Evolutionary conservation across 345 rosid genomes (phyloP).

Genomic region (Arabidopsis suecica): DNA sequence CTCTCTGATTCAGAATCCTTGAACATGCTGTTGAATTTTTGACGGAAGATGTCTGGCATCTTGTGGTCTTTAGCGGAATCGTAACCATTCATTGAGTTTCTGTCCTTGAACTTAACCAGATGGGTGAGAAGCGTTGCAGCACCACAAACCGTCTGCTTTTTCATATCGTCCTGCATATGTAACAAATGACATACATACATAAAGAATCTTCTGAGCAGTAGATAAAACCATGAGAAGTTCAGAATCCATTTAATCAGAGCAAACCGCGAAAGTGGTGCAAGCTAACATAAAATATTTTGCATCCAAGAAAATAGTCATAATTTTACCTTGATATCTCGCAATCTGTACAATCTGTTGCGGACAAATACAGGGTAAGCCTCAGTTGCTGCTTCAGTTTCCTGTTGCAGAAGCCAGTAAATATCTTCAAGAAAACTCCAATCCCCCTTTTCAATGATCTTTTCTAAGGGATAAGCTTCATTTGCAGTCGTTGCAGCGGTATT

Average conservation of each 20-base stretch:
- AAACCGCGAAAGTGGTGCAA: neutral
- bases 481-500: conserved; percentile 62
- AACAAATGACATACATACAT: conserved; percentile 1
- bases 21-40: conserved; percentile 61
- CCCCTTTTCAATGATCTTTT: conserved; percentile 66
- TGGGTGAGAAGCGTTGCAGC: conserved; percentile 68
- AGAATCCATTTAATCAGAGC: conserved; percentile 8
- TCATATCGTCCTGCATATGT: conserved; percentile 57
- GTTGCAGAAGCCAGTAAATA: conserved; percentile 51
- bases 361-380: conserved; percentile 69
- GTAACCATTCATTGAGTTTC: conserved; percentile 54
- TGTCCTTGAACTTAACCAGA: conserved; percentile 81
- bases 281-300: conserved; percentile 9
- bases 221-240: conserved; percentile 1
- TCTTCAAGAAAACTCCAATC: conserved; percentile 77
- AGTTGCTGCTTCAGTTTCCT: conserved; percentile 39
- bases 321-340: conserved; percentile 61
- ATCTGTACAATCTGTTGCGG: conserved; percentile 65
- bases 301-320: conserved; percentile 7
- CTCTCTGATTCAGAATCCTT: conserved; percentile 48
- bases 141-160: conserved; percentile 53
- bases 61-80: conserved; percentile 65
- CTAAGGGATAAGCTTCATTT: conserved; percentile 73
- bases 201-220: neutral
- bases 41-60: conserved; percentile 60